Conservation (phyloP, 208 protist genomes). For the Vickermania spadyakhi region DNA sequence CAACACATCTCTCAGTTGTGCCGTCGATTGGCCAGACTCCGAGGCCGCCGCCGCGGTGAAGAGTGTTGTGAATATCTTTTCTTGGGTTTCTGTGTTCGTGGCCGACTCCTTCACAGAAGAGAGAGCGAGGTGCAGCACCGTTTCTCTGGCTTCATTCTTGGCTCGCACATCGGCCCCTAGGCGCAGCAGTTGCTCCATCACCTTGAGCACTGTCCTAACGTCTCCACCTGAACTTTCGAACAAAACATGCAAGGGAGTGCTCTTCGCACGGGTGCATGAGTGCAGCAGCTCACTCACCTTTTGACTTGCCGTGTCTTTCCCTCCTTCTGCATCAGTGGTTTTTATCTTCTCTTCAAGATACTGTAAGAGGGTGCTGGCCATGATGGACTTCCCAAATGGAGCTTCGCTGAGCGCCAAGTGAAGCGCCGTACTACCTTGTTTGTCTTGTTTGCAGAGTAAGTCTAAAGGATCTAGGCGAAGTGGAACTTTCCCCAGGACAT, state of each 20-base stretch:
- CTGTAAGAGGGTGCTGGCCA: background rate
- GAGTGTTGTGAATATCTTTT: conserved; percentile 18
- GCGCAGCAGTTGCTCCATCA: background rate
- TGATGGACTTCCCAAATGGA: background rate
- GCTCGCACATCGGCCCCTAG: background rate
- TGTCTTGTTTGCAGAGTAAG: background rate
- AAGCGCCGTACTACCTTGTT: background rate
- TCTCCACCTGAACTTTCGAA: background rate
- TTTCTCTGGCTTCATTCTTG: conserved; percentile 9
- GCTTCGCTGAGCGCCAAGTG: background rate
- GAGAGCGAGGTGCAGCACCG: conserved; percentile 28
- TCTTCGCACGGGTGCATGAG: background rate
- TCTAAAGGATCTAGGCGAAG: background rate
- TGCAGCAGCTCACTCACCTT: background rate
- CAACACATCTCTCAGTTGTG: background rate
- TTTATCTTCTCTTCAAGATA: background rate
- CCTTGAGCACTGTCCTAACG: background rate
- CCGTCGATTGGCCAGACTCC: background rate
- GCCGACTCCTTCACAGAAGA: conserved; percentile 11
- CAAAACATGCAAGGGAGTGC: background rate
- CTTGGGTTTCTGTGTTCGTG: conserved; percentile 19
- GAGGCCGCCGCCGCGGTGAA: conserved; percentile 2
- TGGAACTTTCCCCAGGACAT: background rate
- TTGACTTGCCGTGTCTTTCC: background rate
- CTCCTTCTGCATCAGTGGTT: background rate